phyloP scores from a whole-genome alignment of 179 eudicot genomes.

The Beta corolliflora region DNA sequence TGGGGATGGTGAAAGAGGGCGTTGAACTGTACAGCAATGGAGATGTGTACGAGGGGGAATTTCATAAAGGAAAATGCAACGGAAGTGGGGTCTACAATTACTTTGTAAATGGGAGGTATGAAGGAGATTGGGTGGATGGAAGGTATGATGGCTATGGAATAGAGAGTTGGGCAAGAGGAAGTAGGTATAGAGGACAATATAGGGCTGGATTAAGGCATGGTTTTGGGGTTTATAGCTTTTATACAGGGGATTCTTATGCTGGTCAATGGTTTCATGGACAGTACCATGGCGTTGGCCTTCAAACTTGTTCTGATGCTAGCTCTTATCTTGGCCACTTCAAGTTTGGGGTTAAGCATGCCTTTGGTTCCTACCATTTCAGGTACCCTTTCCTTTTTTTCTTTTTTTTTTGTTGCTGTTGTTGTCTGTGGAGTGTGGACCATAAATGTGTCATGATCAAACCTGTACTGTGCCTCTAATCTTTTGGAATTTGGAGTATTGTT shows the following conservation, averaged over 20 bases:
- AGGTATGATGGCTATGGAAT: conserved; percentile 84
- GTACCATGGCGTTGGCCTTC: conserved; percentile 81
- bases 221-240: conserved; percentile 72
- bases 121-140: conserved; percentile 93
- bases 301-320: conserved; percentile 82
- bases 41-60: conserved; percentile 84
- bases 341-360: conserved; percentile 80
- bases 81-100: conserved; percentile 87
- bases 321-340: conserved; percentile 76
- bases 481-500: conserved; percentile 10
- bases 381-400: conserved; percentile 14
- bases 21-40: conserved; percentile 80
- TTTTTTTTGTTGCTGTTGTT: not conserved
- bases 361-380: conserved; percentile 95
- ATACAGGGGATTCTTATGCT: conserved; percentile 71
- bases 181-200: conserved; percentile 78
- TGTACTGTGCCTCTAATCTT: conserved; percentile 5
- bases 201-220: conserved; percentile 79
- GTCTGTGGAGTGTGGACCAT: conserved; percentile 38
- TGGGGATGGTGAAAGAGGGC: conserved; percentile 42
- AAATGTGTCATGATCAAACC: conserved; percentile 28
- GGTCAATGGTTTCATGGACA: conserved; percentile 93
- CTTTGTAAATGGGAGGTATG: conserved; percentile 74
- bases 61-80: conserved; percentile 68
- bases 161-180: conserved; percentile 88